Evolutionary conservation across 139 green algal species (phyloP).

Genomic region (Eudorina sp.): DNA sequence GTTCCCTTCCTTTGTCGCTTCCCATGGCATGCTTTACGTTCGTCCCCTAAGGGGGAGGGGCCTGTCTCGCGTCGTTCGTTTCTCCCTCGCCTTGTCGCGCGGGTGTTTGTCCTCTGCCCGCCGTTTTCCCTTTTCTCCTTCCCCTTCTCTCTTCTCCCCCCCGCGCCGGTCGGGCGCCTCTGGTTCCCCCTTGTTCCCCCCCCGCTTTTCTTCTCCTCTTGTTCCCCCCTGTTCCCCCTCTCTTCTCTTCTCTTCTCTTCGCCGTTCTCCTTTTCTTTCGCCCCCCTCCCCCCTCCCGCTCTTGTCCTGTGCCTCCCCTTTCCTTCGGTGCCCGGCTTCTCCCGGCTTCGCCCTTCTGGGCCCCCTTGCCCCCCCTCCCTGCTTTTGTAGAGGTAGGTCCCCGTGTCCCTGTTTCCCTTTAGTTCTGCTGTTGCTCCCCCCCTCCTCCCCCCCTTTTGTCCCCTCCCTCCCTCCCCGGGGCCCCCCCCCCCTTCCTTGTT

Average conservation of each 20-base stretch:
- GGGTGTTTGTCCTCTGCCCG: no score
- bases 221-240: neutral
- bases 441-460: neutral
- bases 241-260: neutral
- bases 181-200: neutral
- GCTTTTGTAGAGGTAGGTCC: neutral
- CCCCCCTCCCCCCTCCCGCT: neutral
- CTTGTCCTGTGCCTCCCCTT: neutral
- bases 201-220: neutral
- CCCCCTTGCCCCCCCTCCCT: neutral
- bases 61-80: no score
- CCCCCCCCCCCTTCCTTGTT: neutral
- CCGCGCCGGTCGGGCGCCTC: no score
- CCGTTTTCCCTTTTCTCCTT: no score
- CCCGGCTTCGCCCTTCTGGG: neutral
- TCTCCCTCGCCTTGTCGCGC: no score
- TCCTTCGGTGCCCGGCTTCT: neutral
- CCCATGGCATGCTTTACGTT: no score
- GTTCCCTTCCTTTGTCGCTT: no score
- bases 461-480: neutral
- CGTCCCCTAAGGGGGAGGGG: no score
- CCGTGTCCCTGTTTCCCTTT: neutral
- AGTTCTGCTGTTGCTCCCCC: neutral
- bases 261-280: neutral
- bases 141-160: no score